Base-by-base conservation (phyloP, 306 rosid species). In the Alnus glutinosa region DNA sequence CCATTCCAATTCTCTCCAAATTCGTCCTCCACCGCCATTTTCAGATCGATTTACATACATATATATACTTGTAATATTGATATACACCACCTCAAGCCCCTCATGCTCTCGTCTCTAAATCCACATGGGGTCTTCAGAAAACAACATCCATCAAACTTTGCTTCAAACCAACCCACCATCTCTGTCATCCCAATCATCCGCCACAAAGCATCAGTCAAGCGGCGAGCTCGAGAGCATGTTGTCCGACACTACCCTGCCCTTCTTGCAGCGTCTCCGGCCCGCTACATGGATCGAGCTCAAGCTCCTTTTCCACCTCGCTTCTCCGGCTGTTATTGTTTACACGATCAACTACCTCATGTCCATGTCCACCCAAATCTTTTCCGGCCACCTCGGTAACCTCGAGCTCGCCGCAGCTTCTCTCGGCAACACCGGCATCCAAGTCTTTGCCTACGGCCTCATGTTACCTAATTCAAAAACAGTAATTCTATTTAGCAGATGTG, bases 391-490 rank as follows among this genome's bases (percentile, higher is more conserved):
- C 15, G 96, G 96, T 5, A 91, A 82, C 58, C 90, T 91, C 2
- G 92, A 91, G 47, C 92, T 89, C 4, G 96, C 96, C 1, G 96
- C 96, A 0, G 79, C 96, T 4, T 91, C 96, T 30, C 92, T 91
- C 0, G 96, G 93, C 16, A 91, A 88, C 84, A 85, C 49, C 49
- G 96, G 96, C 67, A 87, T 91, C 83, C 96, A 89, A 88, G 3
- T 89, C 23, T 86, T 91, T 50, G 92, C 96, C 15, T 89, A 88
- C 55, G 96, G 93, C 50, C 90, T 91, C 78, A 85, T 91, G 93
- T 93, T 90, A 77, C 7, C 1, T 1, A 2, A 34, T 34, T 34
- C 2, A 34, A 34, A 34, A 34, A 34, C 28, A 34, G 2, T 34
- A 34, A 34, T 34, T 1, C 37, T 34, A 34, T 34, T 34, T 34